phyloP scores from a whole-genome alignment of 345 rosid genomes.

The Reutealis trisperma region DNA sequence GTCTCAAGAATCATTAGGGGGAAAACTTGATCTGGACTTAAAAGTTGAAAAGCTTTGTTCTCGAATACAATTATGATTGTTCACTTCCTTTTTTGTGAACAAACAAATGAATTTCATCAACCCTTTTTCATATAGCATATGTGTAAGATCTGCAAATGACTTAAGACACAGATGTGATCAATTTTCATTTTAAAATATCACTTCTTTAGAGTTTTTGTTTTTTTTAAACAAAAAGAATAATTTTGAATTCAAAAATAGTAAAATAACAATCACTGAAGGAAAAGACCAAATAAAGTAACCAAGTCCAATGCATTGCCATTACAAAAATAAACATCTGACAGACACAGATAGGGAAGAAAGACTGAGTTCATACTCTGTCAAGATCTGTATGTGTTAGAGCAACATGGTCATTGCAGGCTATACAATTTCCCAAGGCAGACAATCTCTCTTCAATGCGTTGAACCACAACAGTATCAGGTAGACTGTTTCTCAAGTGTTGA shows the following conservation, averaged over 20 bases:
- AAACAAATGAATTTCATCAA: neutral
- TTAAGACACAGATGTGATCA: neutral
- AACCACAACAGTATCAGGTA: conserved; percentile 89
- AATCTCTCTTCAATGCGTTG: conserved; percentile 90
- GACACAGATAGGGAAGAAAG: no score
- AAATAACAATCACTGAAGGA: neutral
- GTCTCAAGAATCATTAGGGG: neutral
- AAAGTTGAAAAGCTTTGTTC: neutral
- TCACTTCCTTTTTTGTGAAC: neutral
- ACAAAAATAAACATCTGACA: neutral
- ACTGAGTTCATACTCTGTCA: conserved; percentile 48
- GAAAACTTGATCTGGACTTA: no score
- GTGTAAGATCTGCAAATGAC: neutral
- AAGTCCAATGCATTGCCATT: neutral
- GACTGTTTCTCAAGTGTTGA: conserved; percentile 89
- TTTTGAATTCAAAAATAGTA: neutral
- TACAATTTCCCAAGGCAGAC: conserved; percentile 93
- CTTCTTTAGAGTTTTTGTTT: neutral
- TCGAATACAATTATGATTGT: neutral
- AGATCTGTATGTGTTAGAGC: conserved; percentile 95
- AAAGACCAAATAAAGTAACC: neutral
- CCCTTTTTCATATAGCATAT: neutral
- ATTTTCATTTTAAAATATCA: neutral
- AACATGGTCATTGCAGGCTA: conserved; percentile 96
- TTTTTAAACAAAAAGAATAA: neutral